Base-by-base conservation (phyloP, 768 basidiomycete species). In the Cyclocybe cylindracea region DNA sequence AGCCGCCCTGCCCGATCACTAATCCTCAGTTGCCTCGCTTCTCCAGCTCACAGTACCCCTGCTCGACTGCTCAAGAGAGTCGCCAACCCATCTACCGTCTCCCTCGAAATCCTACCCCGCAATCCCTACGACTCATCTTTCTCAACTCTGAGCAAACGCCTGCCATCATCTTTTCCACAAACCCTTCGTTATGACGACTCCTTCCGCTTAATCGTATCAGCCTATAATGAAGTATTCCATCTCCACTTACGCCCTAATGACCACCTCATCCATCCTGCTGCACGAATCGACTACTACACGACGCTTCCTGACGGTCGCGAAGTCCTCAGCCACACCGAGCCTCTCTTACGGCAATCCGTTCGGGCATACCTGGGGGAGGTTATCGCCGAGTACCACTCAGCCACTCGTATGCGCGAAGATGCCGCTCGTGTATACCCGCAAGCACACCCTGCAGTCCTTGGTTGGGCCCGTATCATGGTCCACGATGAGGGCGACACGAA, bases 231-330 rank as follows among this genome's bases (percentile, higher is more conserved):
- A 38, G 79, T 75, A 24, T 87, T 84, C 62, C 74, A 86, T 62
- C 77, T 94, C 40, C 87, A 92, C 61, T 75, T 94, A 44, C 81
- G 80, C 13, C 91, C 91, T 7, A 91, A 90, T 63, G 81, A 87
- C 56, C 73, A 89, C 56, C 82, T 94, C 54, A 74, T 93, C 45
- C 89, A 92, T 62, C 85, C 90, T 39, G 80, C 86, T 46, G 91
- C 91, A 1, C 82, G 85, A 38, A 77, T 91, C 50, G 82, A 79
- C 46, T 86, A 86, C 69, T 84, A 83, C 65, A 69, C 73, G n/a
- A 75, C 72, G 16, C 66, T 65, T 7, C 62, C 80, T 11, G 75
- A 81, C 40, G 86, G 87, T 31, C 62, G 66, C 37, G 69, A 79
- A 29, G 72, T 78, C 14, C 59, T 84, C 32, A 68, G 78, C 4